Evolutionary conservation across 2,329 filamentous ascomycete species (phyloP).

Genomic region (Aureobasidium musti): DNA sequence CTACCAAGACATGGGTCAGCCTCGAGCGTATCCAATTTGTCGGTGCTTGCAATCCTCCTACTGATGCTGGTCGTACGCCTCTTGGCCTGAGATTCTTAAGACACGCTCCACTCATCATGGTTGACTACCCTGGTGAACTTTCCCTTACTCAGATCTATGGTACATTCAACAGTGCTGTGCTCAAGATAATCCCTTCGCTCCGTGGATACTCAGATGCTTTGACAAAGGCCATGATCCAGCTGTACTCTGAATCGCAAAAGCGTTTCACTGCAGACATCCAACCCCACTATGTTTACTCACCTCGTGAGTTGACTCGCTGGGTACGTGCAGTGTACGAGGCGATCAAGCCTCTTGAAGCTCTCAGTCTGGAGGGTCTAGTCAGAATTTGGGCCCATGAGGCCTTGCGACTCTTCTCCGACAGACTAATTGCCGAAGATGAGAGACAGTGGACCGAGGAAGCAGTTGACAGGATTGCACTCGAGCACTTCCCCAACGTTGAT

Average conservation of each 20-base stretch:
- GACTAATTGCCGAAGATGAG: slow-evolving; percentile 91
- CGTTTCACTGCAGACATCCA: slow-evolving; percentile 96
- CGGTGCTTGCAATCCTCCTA: slow-evolving; percentile 96
- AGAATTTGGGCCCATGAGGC: slow-evolving; percentile 99
- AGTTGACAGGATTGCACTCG: slow-evolving; percentile 80
- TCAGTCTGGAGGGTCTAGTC: slow-evolving; percentile 87
- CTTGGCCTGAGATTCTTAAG: slow-evolving; percentile 92
- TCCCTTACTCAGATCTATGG: slow-evolving; percentile 98
- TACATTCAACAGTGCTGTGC: slow-evolving; percentile 92
- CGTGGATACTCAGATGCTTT: slow-evolving; percentile 92
- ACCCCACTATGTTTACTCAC: slow-evolving; percentile 98
- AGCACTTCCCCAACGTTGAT: slow-evolving; percentile 94
- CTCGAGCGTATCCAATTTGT: slow-evolving; percentile 99
- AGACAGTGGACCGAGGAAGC: slow-evolving; percentile 91
- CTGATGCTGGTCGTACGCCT: slow-evolving; percentile 92
- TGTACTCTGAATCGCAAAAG: slow-evolving; percentile 92
- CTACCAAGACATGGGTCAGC: slow-evolving; percentile 96
- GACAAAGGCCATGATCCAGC: slow-evolving; percentile 95
- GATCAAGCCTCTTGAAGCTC: slow-evolving; percentile 83
- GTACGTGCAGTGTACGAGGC: slow-evolving; percentile 97
- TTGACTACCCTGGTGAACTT: slow-evolving; percentile 94
- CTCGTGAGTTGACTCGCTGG: slow-evolving; percentile 97
- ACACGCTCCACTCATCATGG: slow-evolving; percentile 98
- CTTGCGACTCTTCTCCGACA: slow-evolving; percentile 92
- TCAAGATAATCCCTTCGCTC: slow-evolving; percentile 95